Evolutionary conservation across 805 yeast species (phyloP).

Genomic region (Kockiozyma suomiensis): DNA sequence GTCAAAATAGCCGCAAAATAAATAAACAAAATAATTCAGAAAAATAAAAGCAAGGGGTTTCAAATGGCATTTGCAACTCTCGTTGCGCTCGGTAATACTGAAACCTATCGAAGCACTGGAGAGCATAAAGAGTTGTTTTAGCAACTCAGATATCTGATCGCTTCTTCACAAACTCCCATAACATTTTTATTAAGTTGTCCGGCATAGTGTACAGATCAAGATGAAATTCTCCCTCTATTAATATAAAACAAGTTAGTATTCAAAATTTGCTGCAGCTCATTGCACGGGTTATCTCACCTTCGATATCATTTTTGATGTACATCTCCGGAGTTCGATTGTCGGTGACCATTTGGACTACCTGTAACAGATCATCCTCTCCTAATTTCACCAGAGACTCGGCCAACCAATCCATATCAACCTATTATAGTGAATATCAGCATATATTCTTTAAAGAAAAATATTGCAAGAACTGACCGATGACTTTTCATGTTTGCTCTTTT

Average conservation of each 20-base stretch:
- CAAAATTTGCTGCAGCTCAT: too few species aligned
- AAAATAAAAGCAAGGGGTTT: too few species aligned
- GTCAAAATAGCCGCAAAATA: too few species aligned
- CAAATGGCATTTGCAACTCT: too few species aligned
- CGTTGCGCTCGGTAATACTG: too few species aligned
- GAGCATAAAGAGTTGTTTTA: neutral
- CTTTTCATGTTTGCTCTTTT: constrained; percentile 49
- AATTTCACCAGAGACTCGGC: constrained; percentile 88
- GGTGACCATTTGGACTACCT: constrained; percentile 96
- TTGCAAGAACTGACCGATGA: constrained; percentile 41
- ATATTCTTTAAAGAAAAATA: neutral
- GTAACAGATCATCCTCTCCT: constrained; percentile 88
- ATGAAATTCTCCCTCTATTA: constrained; percentile 84
- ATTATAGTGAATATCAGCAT: neutral
- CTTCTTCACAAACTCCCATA: constrained; percentile 86
- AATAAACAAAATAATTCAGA: too few species aligned
- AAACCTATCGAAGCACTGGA: too few species aligned
- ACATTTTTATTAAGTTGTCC: constrained; percentile 82
- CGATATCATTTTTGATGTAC: constrained; percentile 94
- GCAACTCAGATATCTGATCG: constrained; percentile 14
- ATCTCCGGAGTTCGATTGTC: constrained; percentile 93
- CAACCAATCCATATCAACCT: constrained; percentile 81
- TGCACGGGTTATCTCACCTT: constrained; percentile 44
- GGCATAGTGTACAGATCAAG: constrained; percentile 95
- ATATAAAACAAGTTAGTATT: neutral